Conservation (phyloP, 257 asterid genomes). For the Solanum chilense region DNA sequence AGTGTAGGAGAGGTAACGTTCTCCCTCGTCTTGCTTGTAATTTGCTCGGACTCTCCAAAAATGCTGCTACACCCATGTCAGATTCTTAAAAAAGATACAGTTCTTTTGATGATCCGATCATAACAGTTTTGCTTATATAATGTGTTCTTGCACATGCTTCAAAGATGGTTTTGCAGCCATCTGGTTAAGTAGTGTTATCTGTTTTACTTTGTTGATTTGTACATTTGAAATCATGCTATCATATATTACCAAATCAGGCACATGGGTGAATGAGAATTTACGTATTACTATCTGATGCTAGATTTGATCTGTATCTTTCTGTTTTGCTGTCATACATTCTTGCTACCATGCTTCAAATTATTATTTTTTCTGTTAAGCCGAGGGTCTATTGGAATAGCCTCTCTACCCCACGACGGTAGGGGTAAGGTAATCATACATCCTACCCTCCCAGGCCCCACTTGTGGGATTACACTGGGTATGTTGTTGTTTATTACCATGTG, state of each 20-base stretch:
- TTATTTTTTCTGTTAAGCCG: not conserved
- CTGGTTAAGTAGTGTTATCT: not conserved
- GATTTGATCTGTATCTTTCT: not conserved
- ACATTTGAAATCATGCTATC: not conserved
- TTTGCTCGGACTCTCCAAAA: not conserved
- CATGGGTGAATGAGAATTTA: not conserved
- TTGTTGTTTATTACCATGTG: not conserved
- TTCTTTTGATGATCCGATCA: not conserved
- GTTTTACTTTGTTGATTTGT: not conserved
- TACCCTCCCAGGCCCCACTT: not conserved
- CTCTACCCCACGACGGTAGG: not conserved
- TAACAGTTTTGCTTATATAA: not conserved
- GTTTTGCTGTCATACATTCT: not conserved
- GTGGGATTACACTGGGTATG: not conserved
- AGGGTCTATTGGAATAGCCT: not conserved
- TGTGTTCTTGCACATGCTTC: not conserved
- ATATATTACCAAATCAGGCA: not conserved
- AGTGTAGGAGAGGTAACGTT: constrained; percentile 67
- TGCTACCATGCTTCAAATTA: not conserved
- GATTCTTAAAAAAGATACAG: not conserved
- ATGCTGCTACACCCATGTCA: not conserved
- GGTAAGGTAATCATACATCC: not conserved
- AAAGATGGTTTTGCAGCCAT: not conserved
- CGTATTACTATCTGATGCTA: not conserved
- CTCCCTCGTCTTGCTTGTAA: not conserved